These are phyloP conservation scores for Coniochaeta pulveracea DNA, from an alignment of 2,329 filamentous ascomycete genomes.

Conservation along the genomic window DNA sequence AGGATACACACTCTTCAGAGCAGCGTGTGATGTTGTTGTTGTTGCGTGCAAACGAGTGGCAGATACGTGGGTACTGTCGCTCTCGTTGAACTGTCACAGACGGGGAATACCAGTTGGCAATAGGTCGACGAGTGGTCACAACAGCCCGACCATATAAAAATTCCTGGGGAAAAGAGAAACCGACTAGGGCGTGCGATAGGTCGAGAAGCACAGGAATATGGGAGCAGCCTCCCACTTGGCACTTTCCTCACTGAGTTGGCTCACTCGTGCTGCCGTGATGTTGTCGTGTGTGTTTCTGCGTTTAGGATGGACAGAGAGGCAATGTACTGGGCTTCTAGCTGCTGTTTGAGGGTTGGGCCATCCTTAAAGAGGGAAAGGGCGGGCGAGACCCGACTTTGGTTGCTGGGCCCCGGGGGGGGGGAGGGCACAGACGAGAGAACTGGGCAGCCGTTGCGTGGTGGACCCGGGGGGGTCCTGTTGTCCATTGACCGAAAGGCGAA, in stretches of 20 bases:
- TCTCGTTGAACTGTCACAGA: neutral
- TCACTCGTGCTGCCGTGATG: conserved; percentile 1
- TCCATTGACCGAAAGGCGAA: neutral
- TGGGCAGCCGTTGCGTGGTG: neutral
- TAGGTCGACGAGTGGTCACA: neutral
- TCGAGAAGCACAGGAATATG: neutral
- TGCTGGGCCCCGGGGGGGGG: neutral
- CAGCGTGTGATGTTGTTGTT: neutral
- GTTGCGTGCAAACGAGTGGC: neutral
- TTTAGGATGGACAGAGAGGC: neutral
- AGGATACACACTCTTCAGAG: no score
- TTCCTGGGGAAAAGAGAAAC: neutral
- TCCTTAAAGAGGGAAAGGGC: conserved; percentile 2
- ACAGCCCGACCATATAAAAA: conserved; percentile 2
- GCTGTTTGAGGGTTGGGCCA: neutral
- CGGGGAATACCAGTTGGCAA: neutral
- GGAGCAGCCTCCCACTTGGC: conserved; percentile 3
- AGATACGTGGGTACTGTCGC: neutral
- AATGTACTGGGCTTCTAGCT: conserved; percentile 1
- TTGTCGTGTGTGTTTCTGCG: conserved; percentile 3
- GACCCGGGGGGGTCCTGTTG: neutral
- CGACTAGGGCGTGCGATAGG: neutral
- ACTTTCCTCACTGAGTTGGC: conserved; percentile 2
- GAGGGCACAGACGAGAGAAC: neutral
- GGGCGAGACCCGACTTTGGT: neutral